These are phyloP conservation scores for Aspergillus tanneri DNA, from an alignment of 2,329 filamentous ascomycete genomes.

Conservation along the genomic window DNA sequence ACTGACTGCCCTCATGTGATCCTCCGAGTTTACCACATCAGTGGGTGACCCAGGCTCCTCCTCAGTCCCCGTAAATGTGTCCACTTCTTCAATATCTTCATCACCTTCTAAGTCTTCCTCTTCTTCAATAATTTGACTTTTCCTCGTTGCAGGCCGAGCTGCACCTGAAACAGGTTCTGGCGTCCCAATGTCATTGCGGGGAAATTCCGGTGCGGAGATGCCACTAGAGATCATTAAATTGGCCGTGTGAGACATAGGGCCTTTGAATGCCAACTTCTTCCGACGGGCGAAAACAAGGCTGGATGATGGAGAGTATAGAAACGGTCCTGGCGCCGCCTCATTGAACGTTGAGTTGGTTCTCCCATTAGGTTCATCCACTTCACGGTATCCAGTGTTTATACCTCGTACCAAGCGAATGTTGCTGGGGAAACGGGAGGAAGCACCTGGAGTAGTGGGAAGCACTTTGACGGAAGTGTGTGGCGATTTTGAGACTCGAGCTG, in stretches of 20 bases:
- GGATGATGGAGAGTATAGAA: slow-evolving; percentile 42
- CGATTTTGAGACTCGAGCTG: slow-evolving; percentile 65
- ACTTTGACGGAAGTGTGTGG: slow-evolving; percentile 93
- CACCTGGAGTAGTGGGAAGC: slow-evolving; percentile 82
- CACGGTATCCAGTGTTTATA: slow-evolving; percentile 27
- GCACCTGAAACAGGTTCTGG: slow-evolving; percentile 17
- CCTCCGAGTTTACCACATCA: slow-evolving; percentile 17
- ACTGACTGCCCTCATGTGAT: slow-evolving; percentile 11
- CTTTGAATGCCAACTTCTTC: slow-evolving; percentile 48
- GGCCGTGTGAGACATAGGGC: slow-evolving; percentile 43
- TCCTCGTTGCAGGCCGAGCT: slow-evolving; percentile 33
- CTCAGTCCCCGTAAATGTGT: slow-evolving; percentile 38
- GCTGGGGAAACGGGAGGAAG: slow-evolving; percentile 69
- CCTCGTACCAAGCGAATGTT: slow-evolving; percentile 80
- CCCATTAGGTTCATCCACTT: slow-evolving; percentile 25
- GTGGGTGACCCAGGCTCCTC: slow-evolving; percentile 28
- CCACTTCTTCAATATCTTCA: slow-evolving; percentile 44
- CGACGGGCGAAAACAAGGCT: slow-evolving; percentile 48
- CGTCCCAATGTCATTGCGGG: slow-evolving; percentile 28
- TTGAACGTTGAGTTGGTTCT: slow-evolving; percentile 38
- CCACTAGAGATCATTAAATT: slow-evolving; percentile 37
- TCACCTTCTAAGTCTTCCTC: slow-evolving; percentile 44
- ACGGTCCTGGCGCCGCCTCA: slow-evolving; percentile 36
- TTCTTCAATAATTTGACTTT: slow-evolving; percentile 47
- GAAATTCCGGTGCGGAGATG: slow-evolving; percentile 34